Conservation (phyloP, 257 asterid genomes). For the Schizonepeta tenuifolia region DNA sequence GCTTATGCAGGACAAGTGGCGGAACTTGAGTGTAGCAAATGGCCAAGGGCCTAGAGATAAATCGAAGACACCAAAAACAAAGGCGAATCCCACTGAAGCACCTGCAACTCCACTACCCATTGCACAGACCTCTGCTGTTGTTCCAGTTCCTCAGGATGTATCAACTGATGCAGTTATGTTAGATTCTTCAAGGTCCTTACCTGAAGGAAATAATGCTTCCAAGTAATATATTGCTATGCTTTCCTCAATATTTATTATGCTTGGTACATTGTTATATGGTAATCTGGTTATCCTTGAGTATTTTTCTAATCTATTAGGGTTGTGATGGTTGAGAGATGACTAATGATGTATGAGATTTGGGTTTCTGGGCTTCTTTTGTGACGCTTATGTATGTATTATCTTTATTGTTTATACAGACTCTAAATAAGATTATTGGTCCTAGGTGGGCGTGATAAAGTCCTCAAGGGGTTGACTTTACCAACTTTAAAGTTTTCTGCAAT, state of each 20-base stretch:
- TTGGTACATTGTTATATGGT: not conserved
- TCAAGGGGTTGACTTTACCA: not conserved
- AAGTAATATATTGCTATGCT: conserved; percentile 43
- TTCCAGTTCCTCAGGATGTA: conserved; percentile 53
- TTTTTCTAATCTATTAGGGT: not conserved
- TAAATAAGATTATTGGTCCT: not conserved
- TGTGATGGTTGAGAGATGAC: not conserved
- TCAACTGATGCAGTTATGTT: conserved; percentile 46
- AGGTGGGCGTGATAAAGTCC: not conserved
- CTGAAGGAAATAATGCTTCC: conserved; percentile 71
- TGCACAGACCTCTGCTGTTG: conserved; percentile 42
- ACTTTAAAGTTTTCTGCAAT: not conserved
- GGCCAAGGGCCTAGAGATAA: conserved; percentile 76
- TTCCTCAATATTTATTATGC: not conserved
- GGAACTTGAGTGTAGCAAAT: conserved; percentile 83
- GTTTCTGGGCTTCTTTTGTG: not conserved
- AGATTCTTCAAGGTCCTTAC: conserved; percentile 55
- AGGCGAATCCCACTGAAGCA: conserved; percentile 56
- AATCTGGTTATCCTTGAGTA: conserved; percentile 3
- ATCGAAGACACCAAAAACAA: conserved; percentile 59
- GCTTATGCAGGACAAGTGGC: conserved; percentile 86
- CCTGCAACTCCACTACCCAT: conserved; percentile 51
- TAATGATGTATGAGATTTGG: not conserved
- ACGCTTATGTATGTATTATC: not conserved
- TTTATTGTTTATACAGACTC: not conserved